These are phyloP conservation scores for Fragilaria radians DNA, from an alignment of 108 stramenopile species.

Conservation along the genomic window DNA sequence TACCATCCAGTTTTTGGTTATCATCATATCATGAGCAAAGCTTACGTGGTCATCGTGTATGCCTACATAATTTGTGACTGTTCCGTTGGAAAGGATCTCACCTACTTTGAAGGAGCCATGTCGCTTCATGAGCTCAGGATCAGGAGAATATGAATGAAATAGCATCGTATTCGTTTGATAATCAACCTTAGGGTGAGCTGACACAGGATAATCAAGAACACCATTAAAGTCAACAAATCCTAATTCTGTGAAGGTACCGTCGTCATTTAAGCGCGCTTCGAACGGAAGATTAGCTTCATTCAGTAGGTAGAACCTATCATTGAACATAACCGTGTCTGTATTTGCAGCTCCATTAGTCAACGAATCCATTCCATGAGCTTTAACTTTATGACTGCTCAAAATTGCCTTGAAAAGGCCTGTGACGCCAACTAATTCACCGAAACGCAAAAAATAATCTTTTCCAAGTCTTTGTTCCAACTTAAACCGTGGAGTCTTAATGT, in stretches of 20 bases:
- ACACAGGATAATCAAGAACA: conserved; percentile 34
- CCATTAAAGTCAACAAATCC: conserved; percentile 14
- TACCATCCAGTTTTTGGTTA: conserved; percentile 27
- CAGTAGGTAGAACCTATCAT: conserved; percentile 34
- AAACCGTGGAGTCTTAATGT: conserved; percentile 33
- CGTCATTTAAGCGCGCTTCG: conserved; percentile 26
- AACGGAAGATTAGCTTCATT: conserved; percentile 33
- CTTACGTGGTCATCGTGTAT: conserved; percentile 24
- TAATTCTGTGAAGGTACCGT: conserved; percentile 27
- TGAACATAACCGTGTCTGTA: conserved; percentile 27
- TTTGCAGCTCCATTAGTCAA: conserved; percentile 21
- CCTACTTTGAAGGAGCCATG: conserved; percentile 36
- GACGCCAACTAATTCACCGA: conserved; percentile 31
- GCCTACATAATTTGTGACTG: conserved; percentile 11
- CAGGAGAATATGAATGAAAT: conserved; percentile 33
- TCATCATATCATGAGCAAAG: conserved; percentile 30
- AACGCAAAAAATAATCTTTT: conserved; percentile 30
- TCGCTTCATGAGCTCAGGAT: conserved; percentile 23
- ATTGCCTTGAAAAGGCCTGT: conserved; percentile 25
- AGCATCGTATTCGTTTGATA: conserved; percentile 15
- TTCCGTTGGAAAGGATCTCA: conserved; percentile 1
- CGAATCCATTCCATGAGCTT: conserved; percentile 20
- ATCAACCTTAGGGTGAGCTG: conserved; percentile 30
- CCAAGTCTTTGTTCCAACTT: conserved; percentile 27
- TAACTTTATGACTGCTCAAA: conserved; percentile 19